Evolutionary conservation across 164 flowering plant species (phyloP).

Genomic region (Magnolia officinalis): DNA sequence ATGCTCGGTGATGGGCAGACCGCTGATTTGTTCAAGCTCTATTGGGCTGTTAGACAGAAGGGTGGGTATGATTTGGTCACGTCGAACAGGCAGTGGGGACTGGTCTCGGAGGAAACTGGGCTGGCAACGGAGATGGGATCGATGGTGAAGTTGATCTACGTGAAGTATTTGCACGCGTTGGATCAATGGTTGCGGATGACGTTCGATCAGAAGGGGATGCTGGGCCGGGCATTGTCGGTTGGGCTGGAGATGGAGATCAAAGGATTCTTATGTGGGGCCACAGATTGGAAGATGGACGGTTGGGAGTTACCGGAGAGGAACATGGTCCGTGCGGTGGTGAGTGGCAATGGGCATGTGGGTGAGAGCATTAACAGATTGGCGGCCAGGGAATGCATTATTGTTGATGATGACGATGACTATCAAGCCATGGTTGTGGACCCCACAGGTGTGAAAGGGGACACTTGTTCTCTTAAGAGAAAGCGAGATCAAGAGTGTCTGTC

Average conservation of each 20-base stretch:
- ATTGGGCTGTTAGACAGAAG: constrained; percentile 42
- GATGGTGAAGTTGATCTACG: constrained; percentile 49
- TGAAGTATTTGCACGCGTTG: constrained; percentile 45
- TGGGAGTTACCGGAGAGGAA: constrained; percentile 8
- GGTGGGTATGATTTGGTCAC: constrained; percentile 50
- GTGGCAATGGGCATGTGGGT: not conserved
- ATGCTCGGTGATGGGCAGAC: constrained; percentile 52
- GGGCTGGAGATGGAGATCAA: constrained; percentile 29
- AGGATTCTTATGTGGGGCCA: not conserved
- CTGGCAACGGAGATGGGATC: constrained; percentile 27
- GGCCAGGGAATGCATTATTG: not conserved
- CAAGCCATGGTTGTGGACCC: constrained; percentile 25
- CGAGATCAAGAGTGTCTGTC: constrained; percentile 39
- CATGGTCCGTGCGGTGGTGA: constrained; percentile 15
- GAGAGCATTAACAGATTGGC: constrained; percentile 3
- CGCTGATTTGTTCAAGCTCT: constrained; percentile 58
- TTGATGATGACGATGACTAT: constrained; percentile 16
- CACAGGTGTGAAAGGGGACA: too few relatives aligned
- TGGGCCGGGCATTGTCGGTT: constrained; percentile 17
- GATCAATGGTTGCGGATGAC: constrained; percentile 38
- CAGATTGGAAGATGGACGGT: constrained; percentile 11
- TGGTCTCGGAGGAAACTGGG: constrained; percentile 44
- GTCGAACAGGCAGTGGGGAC: constrained; percentile 36
- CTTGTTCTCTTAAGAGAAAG: constrained; percentile 23
- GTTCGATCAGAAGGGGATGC: constrained; percentile 11